Base-by-base conservation (phyloP, 306 rosid species). In the Comarum palustre region DNA sequence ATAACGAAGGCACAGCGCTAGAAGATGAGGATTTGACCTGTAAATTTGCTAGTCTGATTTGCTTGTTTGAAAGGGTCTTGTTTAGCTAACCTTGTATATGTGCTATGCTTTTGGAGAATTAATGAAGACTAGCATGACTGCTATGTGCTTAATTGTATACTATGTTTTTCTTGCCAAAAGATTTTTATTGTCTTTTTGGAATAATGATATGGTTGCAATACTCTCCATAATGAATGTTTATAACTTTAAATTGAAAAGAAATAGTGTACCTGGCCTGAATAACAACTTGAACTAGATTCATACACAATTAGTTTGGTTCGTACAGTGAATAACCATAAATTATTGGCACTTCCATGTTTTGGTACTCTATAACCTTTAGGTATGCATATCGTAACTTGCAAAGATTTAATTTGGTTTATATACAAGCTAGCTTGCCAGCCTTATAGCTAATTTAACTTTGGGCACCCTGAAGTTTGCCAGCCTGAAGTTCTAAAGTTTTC, bases 331-430 rank as follows among this genome's bases (percentile, higher is more conserved):
- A 15, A 13, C 16, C 38, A 27, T 11, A 14, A 13, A 12, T 59
- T 27, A 58, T 27, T 15, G 39, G 65, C 12, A 59, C 38, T 25
- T 12, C 41, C 12, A 29, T 59, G 41, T 15, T 59, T 19, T 31
- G 65, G 20, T 59, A 59, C 61, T 55, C 61, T 55, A 24, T 55
- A 22, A 55, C 32, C 61, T 55, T 52, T 54, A 54, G 29, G 7
- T 24, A 24, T 24, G 17, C 16, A 4, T 55, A 55, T 11, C 10
- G 5, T 27, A 20, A 20, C 10, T 52, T 52, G 59, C 59, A 20
- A n/a, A n/a, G 27, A 51, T 51, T 20, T 52, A 27, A 14, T 52
- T n/a, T 51, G 25, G 14, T 52, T 52, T 52, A 10, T 20, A 24
- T 24, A 24, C 32, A 39, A 14, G 6, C 11, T 59, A 31, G 65